A percentile compares a stretch with the other conserved stretches of the same genome.
Conservation (phyloP, 2,329 filamentous ascomycete genomes). For the Hypoxylon sp. region DNA sequence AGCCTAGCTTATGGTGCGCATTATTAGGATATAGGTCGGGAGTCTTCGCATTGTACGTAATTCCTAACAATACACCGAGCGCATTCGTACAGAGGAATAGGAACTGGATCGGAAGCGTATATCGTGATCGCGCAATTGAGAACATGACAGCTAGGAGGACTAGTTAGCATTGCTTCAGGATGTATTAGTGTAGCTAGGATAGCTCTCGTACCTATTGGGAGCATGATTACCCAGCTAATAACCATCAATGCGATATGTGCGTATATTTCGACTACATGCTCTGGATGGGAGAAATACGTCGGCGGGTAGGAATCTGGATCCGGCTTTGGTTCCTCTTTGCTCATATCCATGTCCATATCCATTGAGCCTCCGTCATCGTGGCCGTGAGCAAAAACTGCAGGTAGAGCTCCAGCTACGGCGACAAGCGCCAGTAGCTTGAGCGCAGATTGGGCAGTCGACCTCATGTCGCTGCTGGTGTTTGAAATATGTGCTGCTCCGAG, state of each 20-base stretch:
- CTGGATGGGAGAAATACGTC: slow-evolving; percentile 60
- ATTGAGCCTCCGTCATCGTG: slow-evolving; percentile 52
- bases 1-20: slow-evolving; percentile 89
- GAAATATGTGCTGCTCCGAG: slow-evolving; percentile 21
- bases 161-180: slow-evolving; percentile 34
- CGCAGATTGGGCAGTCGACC: slow-evolving; percentile 44
- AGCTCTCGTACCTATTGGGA: slow-evolving; percentile 72
- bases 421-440: slow-evolving; percentile 50
- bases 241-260: slow-evolving; percentile 79
- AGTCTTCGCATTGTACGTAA: slow-evolving; percentile 83
- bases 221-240: slow-evolving; percentile 76
- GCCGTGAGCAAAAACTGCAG: slow-evolving; percentile 54
- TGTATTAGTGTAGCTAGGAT: neutral
- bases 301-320: slow-evolving; percentile 52
- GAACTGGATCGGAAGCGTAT: slow-evolving; percentile 78
- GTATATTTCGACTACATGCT: slow-evolving; percentile 57
- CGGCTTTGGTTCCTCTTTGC: slow-evolving; percentile 49
- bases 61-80: slow-evolving; percentile 74
- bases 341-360: slow-evolving; percentile 55
- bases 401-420: slow-evolving; percentile 53
- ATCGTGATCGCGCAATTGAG: slow-evolving; percentile 83
- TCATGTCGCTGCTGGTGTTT: slow-evolving; percentile 43
- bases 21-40: slow-evolving; percentile 91
- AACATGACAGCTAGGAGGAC: slow-evolving; percentile 80
- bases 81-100: slow-evolving; percentile 75